Conservation (phyloP, 495 filamentous ascomycete species). For the Eremomyces bilateralis region DNA sequence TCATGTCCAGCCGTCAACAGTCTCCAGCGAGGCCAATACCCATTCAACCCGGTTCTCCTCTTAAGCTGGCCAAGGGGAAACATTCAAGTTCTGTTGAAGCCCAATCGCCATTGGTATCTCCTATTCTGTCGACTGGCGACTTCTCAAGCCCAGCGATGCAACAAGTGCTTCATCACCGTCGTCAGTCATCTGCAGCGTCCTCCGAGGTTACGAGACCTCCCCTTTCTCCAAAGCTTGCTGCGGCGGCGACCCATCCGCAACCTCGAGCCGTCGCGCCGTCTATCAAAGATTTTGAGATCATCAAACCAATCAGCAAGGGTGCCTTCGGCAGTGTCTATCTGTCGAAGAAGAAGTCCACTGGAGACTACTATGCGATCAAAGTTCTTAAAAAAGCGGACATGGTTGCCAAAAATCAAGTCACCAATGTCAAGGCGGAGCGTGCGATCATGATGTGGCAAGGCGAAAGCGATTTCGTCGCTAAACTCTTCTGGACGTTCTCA, state of each 20-base stretch:
- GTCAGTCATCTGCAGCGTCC: constrained; percentile 76
- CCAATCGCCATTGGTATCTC: constrained; percentile 73
- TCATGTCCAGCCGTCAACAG: constrained; percentile 63
- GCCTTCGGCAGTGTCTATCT: constrained; percentile 96
- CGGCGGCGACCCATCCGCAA: constrained; percentile 38
- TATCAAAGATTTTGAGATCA: constrained; percentile 98
- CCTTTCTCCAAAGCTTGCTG: constrained; percentile 56
- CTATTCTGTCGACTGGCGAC: constrained; percentile 60
- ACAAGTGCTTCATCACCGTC: constrained; percentile 53
- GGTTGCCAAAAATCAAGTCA: constrained; percentile 98
- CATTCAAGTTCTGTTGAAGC: constrained; percentile 51
- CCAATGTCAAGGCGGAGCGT: constrained; percentile 93
- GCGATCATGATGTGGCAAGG: constrained; percentile 99
- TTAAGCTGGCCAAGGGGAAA: constrained; percentile 71
- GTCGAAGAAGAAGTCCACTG: constrained; percentile 93
- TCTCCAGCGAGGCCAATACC: constrained; percentile 47
- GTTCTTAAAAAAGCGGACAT: constrained; percentile 97
- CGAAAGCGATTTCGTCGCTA: constrained; percentile 96
- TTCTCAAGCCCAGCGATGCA: constrained; percentile 46
- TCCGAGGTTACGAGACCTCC: constrained; percentile 43
- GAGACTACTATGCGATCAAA: constrained; percentile 96
- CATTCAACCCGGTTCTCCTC: constrained; percentile 60
- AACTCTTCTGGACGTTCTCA: constrained; percentile 97
- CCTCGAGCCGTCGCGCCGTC: constrained; percentile 75
- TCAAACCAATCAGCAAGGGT: constrained; percentile 97